These are phyloP conservation scores for Collybia nuda DNA, from an alignment of 768 basidiomycete genomes.

Conservation along the genomic window DNA sequence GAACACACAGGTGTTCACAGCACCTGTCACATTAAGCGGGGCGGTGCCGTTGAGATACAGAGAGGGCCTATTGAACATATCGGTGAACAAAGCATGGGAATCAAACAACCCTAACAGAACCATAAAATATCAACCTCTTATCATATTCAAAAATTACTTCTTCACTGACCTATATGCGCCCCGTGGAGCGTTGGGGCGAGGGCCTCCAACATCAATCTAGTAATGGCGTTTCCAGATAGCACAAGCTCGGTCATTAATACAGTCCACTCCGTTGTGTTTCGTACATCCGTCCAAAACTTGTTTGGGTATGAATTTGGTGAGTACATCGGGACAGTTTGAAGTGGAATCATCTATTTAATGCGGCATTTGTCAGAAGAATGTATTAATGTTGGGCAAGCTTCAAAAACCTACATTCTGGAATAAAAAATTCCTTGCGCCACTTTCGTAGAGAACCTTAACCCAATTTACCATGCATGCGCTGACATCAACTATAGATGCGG, in stretches of 20 bases:
- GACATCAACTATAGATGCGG: conserved; percentile 58
- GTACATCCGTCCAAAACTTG: conserved; percentile 46
- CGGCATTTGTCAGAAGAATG: background rate
- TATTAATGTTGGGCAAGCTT: background rate
- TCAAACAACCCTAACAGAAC: conserved; percentile 51
- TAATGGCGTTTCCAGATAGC: conserved; percentile 49
- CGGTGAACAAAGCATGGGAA: conserved; percentile 57
- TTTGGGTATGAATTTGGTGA: conserved; percentile 44
- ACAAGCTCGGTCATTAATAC: conserved; percentile 54
- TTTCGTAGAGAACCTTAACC: conserved; percentile 53
- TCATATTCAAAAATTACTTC: background rate
- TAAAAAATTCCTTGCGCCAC: conserved; percentile 65
- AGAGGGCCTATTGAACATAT: conserved; percentile 52
- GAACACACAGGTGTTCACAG: conserved; percentile 48
- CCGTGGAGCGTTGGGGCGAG: conserved; percentile 47
- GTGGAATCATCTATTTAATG: conserved; percentile 52
- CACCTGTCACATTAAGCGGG: conserved; percentile 57
- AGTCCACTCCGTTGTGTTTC: conserved; percentile 60
- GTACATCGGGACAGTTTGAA: conserved; percentile 50
- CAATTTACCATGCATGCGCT: conserved; percentile 59
- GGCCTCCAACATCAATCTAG: conserved; percentile 48
- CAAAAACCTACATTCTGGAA: conserved; percentile 58
- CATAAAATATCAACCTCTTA: background rate
- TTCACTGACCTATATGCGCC: conserved; percentile 55
- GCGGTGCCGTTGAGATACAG: conserved; percentile 64